Conservation (phyloP, 257 asterid species). For the Prunella vulgaris region DNA sequence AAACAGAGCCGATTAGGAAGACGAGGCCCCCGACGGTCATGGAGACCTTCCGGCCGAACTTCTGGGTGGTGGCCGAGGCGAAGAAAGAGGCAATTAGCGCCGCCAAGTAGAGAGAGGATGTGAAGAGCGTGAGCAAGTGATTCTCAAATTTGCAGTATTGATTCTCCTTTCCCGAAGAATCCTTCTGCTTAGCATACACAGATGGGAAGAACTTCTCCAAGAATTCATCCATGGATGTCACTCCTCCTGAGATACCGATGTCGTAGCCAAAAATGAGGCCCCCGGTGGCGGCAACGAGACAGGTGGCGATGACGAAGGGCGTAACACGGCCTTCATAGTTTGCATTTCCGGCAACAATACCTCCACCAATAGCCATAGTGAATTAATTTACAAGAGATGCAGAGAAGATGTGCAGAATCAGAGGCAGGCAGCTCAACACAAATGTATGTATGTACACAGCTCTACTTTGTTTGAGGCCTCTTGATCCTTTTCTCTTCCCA, state of each 20-base stretch:
- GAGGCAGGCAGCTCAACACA: background rate
- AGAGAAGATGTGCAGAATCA: background rate
- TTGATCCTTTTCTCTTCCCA: background rate
- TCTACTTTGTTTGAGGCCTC: background rate
- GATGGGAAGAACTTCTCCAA: constrained; percentile 45
- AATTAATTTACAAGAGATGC: background rate
- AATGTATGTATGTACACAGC: background rate
- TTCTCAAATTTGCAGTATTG: constrained; percentile 55
- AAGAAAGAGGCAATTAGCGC: constrained; percentile 52
- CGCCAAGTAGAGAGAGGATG: constrained; percentile 61
- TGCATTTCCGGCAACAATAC: background rate
- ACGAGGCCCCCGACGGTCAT: background rate
- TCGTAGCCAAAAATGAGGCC: constrained; percentile 60
- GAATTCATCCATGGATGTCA: constrained; percentile 67
- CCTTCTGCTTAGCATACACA: constrained; percentile 29
- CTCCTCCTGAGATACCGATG: constrained; percentile 68
- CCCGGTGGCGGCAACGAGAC: constrained; percentile 52
- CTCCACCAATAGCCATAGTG: background rate
- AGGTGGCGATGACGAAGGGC: constrained; percentile 32
- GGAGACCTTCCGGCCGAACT: constrained; percentile 42
- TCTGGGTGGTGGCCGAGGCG: constrained; percentile 48
- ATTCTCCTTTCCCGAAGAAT: background rate
- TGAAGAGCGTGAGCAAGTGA: constrained; percentile 49
- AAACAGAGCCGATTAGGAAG: background rate
- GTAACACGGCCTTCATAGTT: background rate